Base-by-base conservation (phyloP, 495 filamentous ascomycete genomes). In the Lasiosphaeria hispida region DNA sequence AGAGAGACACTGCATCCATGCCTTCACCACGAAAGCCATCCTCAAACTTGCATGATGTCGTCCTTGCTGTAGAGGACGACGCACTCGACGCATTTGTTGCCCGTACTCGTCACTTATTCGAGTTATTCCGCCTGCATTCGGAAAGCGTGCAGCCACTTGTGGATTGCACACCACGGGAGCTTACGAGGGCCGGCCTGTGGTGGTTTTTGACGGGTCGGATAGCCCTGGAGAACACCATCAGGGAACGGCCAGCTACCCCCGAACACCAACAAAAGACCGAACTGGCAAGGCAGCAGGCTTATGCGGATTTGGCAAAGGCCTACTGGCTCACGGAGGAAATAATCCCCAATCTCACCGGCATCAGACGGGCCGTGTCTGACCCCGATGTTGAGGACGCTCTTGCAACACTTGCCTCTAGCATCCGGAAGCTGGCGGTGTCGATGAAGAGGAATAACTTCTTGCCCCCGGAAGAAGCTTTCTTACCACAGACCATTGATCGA, bases 121-220 rank as follows among this genome's bases (percentile, higher is more conserved):
- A 82, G 57, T 74, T 90, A 6, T 90, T 95, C 64, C 74, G 79
- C 30, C 69, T 88, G 10, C 86, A 90, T 45, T 86, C 89, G 3
- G 88, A 93, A 63, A 78, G 82, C 41, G 79, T 82, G n/a, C 83
- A 81, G 53, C 84, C 87, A 0, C 47, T 88, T n/a, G 70, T 77
- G 53, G 79, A 77, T 52, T 84, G 80, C 10, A 78, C 78, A 7
- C 76, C 82, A 2, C 72, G 81, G 15, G 83, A 91, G 63, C 85
- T 92, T 77, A 76, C 88, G 10, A 76, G 86, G 57, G 86, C 83
- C 43, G 84, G 83, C 14, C 69, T 87, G 2, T 96, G 92, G 92
- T 96, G 92, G 92, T 96, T 96, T 63, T 65, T 95, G 57, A 84
- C 80, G 37, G 92, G 90, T 51, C 84, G 90, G 61, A 79, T 83